Base-by-base conservation (phyloP, 2,329 filamentous ascomycete species). In the Remersonia thermophila region DNA sequence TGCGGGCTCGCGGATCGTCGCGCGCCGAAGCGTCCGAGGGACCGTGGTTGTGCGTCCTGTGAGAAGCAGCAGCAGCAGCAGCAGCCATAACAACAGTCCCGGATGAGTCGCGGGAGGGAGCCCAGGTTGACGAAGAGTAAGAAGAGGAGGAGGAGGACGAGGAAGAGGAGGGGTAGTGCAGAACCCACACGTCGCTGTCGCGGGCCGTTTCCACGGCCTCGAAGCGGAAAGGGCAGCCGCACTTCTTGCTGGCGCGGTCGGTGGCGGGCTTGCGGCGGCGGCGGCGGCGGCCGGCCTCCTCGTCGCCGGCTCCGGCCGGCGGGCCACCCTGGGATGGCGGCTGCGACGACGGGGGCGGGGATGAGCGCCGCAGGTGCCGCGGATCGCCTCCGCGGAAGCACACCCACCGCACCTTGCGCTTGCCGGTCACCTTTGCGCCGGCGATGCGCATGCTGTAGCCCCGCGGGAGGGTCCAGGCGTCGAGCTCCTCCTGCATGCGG, bases 161-260 rank as follows among this genome's bases (percentile, higher is more conserved):
- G n/a, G n/a, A n/a, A n/a, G n/a, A n/a, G n/a, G n/a, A n/a, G n/a
- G 56, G 56, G 39, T 58, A 59, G 45, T 59, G 56, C 30, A 59
- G 52, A 37, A 54, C 48, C 50, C 55, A 60, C 34, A 57, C 47
- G 39, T 58, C 54, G 30, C 49, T 49, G 32, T 54, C 56, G 31
- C 51, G 51, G 28, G 48, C 44, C 27, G 54, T 50, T 48, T 58
- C 54, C 35, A 59, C 50, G 13, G 55, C 50, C 46, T 58, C 56
- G 33, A 58, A 58, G 44, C 55, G 54, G 47, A 58, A 58, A 33
- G 53, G 46, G 30, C 56, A 58, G 34, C 56, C 55, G 48, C 56
- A 58, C 45, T 58, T 58, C 41, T 57, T 58, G 27, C 49, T 53
- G 7, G 51, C 35, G 32, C 56, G 52, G 47, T 58, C 56, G 7